Evolutionary conservation across 75 land plant genomes (phyloP), one percentile per base, ranked within the genome.

Genomic region (Ceratopteris richardii): DNA sequence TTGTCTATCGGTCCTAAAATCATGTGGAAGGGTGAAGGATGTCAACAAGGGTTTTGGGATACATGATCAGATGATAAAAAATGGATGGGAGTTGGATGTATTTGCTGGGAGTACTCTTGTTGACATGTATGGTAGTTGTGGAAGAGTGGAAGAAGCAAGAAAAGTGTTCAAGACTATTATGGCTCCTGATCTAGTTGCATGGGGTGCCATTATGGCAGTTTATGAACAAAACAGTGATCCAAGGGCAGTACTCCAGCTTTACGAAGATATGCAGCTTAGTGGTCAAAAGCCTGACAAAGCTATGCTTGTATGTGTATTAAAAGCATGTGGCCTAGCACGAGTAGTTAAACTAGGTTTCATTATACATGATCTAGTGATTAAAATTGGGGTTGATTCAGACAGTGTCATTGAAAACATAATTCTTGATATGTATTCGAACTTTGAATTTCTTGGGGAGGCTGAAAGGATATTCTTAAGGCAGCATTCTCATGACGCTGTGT

Each of bases 381-480:
- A 54, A 24, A 52, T 66, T 19, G 81, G 79, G 10, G 68, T 66
- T 29, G 23, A 20, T 2, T 27, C 27, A 0, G 80, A 77, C 14
- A 56, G 62, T 10, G 71, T 69, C 31, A 74, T 80, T 10, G 67
- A 50, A 16, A 70, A 73, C 30, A 40, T 74, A 10, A 57, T 83
- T 20, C 65, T 83, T 24, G 55, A 79, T 14, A 18, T 80, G 63
- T 83, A 83, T 46, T 66, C 72, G 18, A 65, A 56, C 29, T 67
- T 50, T 39, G 27, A 26, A 7, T 29, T n/a, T 14, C 13, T 68
- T 14, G 53, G 30, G 10, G 22, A 24, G 29, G 82, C 87, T 0
- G 68, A 60, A 30, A 63, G 52, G 11, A 56, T 77, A 54, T 77
- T 83, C 58, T 70, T 72, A 30, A 68, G 68, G 63, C 68, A 43